These are phyloP conservation scores for Trametes coccinea DNA, from an alignment of 768 basidiomycete genomes.

Conservation along the genomic window DNA sequence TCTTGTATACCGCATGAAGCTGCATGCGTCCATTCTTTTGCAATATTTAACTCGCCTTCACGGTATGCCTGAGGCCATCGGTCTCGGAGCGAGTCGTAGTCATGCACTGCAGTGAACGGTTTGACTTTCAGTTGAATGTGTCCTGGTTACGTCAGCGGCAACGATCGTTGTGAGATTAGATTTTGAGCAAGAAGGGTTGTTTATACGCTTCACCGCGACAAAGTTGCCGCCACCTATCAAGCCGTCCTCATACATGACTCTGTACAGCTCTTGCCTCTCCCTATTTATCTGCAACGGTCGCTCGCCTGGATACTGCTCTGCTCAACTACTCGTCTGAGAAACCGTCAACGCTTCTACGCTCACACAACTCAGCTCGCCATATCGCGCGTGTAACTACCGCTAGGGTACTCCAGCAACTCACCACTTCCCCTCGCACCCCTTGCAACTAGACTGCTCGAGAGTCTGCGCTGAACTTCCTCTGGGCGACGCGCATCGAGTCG, in stretches of 20 bases:
- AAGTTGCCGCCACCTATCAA: constrained; percentile 1
- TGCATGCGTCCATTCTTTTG: constrained; percentile 9
- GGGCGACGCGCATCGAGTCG: neutral
- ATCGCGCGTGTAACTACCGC: neutral
- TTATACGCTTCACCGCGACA: neutral
- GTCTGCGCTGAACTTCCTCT: neutral
- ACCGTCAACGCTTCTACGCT: neutral
- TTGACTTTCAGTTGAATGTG: neutral
- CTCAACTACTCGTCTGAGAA: neutral
- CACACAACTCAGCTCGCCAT: neutral
- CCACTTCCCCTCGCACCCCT: neutral
- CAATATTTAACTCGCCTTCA: neutral
- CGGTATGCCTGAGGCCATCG: no score
- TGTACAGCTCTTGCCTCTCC: neutral
- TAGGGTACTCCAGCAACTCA: neutral
- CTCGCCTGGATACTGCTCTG: constrained; percentile 10
- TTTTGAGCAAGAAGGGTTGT: neutral
- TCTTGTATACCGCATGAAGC: constrained; percentile 14
- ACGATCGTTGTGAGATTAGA: constrained; percentile 3
- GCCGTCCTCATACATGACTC: constrained; percentile 15
- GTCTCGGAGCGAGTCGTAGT: no score
- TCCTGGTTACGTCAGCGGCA: constrained; percentile 14
- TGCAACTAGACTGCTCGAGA: neutral
- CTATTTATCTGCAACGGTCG: constrained; percentile 20
- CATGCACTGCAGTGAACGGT: neutral